Evolutionary conservation across 441 rosid species (phyloP).

Genomic region (Viola pubescens): DNA sequence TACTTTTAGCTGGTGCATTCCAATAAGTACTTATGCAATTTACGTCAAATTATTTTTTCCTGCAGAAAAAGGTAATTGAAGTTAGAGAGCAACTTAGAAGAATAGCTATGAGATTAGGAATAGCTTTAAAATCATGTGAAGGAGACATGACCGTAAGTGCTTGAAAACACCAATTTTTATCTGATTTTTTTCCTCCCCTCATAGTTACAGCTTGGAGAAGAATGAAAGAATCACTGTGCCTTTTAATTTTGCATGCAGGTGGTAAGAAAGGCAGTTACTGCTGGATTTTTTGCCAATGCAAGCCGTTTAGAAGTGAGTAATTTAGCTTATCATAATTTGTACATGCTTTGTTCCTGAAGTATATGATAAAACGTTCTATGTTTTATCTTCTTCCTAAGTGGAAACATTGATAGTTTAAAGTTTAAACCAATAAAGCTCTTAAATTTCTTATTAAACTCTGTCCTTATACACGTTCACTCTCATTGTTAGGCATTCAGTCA

Average conservation of each 20-base stretch:
- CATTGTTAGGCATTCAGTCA: constrained; percentile 55
- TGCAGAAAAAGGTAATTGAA: constrained; percentile 76
- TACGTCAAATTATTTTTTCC: constrained; percentile 7
- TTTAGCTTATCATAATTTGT: constrained; percentile 6
- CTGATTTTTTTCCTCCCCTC: not conserved
- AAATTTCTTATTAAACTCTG: not conserved
- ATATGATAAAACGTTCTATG: not conserved
- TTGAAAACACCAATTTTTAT: not conserved
- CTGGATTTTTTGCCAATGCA: constrained; percentile 90
- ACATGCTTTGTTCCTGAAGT: not conserved
- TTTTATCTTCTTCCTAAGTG: not conserved
- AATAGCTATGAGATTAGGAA: constrained; percentile 71
- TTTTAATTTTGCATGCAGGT: constrained; percentile 31
- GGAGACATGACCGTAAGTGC: constrained; percentile 50
- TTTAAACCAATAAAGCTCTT: no score
- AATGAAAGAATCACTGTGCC: not conserved
- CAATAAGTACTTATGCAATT: not conserved
- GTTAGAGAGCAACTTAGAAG: constrained; percentile 76
- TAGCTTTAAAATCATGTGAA: constrained; percentile 69
- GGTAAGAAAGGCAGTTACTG: constrained; percentile 73
- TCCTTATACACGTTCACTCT: constrained; percentile 12
- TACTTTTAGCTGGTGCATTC: constrained; percentile 2
- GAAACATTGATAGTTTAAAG: no score
- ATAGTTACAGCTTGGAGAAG: no score
- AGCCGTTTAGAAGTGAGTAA: constrained; percentile 66